Base-by-base conservation (phyloP, 2,329 filamentous ascomycete genomes). In the Trichophyton rubrum region DNA sequence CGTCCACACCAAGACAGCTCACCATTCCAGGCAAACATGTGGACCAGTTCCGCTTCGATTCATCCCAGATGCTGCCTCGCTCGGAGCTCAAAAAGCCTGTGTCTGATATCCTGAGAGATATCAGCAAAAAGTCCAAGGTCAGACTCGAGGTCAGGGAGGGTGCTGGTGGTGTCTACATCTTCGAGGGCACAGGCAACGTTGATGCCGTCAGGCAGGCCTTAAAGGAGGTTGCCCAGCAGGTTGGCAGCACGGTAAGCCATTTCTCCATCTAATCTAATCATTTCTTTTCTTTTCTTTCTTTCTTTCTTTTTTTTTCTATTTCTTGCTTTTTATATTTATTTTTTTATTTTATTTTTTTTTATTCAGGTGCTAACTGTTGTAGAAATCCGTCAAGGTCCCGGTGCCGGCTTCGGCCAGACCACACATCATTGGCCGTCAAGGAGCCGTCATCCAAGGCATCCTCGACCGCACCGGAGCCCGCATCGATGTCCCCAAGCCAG, bases 341-440 rank as follows among this genome's bases (percentile, higher is more conserved):
- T 1, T 27, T 27, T 4, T 27, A 24, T 27, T 4, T 27, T 27
- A 27, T 27, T 27, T 27, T 3, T 27, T 27, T 27, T 27, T 24
- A 24, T 24, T 4, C 11, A 53, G 9, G 51, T 59, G 53, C 30
- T 56, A 20, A 57, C 40, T 57, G 20, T 20, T 60, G 9, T 65
- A 86, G 82, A 82, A 85, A 79, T 80, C 81, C 59, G 80, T 89
- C 69, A 86, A 85, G 65, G 84, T 97, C 56, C 80, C 88, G 1
- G 87, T 99, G 65, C 93, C 92, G 59, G 82, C 86, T 56, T 92
- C 90, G 43, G 84, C 90, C 22, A 85, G 90, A 63, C 84, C 91
- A 59, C 87, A 92, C 74, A 91, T 99, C 74, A 97, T 99, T 71
- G 95, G 93, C 67, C 90, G 89, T 70, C 86, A 88, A 70, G 95